A percentile compares a stretch with the other conserved stretches of the same genome.
These are phyloP conservation scores for Wickerhamomyces xylosicus DNA, from an alignment of 805 yeast genomes.

Conservation along the genomic window DNA sequence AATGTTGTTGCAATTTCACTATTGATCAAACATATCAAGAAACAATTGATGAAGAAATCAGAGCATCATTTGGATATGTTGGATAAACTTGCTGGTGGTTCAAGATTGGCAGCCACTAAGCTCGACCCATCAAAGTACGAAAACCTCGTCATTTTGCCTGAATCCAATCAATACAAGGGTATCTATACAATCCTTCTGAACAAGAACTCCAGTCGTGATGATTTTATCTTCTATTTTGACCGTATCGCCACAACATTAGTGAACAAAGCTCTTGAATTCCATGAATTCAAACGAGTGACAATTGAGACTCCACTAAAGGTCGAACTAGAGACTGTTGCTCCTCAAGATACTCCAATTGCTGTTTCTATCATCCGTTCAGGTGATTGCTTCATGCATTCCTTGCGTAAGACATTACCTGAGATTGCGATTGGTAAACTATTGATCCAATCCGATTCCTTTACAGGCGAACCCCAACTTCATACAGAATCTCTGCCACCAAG, in stretches of 20 bases:
- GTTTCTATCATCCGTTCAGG: constrained; percentile 85
- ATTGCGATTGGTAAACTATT: constrained; percentile 73
- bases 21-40: constrained; percentile 69
- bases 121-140: no score
- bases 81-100: constrained; percentile 39
- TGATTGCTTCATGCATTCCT: constrained; percentile 77
- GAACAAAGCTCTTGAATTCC: constrained; percentile 53
- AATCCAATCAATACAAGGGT: constrained; percentile 58
- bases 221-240: constrained; percentile 80
- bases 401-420: constrained; percentile 68
- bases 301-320: constrained; percentile 34
- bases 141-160: constrained; percentile 22
- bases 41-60: constrained; percentile 59
- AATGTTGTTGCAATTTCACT: constrained; percentile 71
- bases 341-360: constrained; percentile 47
- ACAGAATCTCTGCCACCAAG: constrained; percentile 58
- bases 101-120: no score
- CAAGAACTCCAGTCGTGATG: constrained; percentile 48
- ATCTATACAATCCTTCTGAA: constrained; percentile 63
- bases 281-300: constrained; percentile 23
- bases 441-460: constrained; percentile 76
- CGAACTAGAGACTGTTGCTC: constrained; percentile 16
- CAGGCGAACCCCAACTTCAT: constrained; percentile 93
- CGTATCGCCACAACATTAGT: constrained; percentile 67
- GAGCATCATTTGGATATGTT: constrained; percentile 56